Base-by-base conservation (phyloP, 257 asterid genomes). In the Solanum chiquidenum region DNA sequence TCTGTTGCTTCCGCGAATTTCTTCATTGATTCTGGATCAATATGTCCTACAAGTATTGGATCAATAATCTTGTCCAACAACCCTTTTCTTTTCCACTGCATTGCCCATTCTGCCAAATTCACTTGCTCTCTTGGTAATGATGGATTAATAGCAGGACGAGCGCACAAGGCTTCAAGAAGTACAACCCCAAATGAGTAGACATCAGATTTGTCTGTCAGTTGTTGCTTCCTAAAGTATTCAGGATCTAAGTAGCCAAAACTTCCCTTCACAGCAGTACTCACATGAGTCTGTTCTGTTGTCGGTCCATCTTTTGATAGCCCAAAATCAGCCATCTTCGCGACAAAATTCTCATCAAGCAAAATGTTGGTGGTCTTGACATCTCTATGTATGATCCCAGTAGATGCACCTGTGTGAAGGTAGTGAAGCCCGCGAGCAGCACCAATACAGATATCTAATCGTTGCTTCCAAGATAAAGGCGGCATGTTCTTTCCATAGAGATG, bases 41-140 rank as follows among this genome's bases (percentile, higher is more conserved):
- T 29, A 4, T 85, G 90, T 2, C 87, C 87, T 27, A 77, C 86
- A 12, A 88, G 88, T 77, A 75, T 85, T 9, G 90, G 86, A 77
- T 88, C 90, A 42, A 88, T 86, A 0, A 85, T 80, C 74, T 88
- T 88, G 74, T 88, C 90, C 2, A 88, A 66, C 4, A 88, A 80
- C 13, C 90, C 88, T 62, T 86, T 88, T 64, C 88, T 35, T 33
- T 88, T 88, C 88, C 90, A 88, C 34, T 88, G 90, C 90, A 88
- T 85, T 46, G 90, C 90, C 90, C 90, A 88, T 66, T 86, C 90
- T n/a, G 90, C 88, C 66, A 88, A 85, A 71, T 88, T 88, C 84
- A 88, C 88, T 77, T 88, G 90, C 64, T 88, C 90, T 58, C 88
- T 44, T 58, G 88, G 88, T n/a, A 88, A 40, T 12, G 88, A 42